Conservation (phyloP, 345 rosid species). For the Camelina hispida region DNA sequence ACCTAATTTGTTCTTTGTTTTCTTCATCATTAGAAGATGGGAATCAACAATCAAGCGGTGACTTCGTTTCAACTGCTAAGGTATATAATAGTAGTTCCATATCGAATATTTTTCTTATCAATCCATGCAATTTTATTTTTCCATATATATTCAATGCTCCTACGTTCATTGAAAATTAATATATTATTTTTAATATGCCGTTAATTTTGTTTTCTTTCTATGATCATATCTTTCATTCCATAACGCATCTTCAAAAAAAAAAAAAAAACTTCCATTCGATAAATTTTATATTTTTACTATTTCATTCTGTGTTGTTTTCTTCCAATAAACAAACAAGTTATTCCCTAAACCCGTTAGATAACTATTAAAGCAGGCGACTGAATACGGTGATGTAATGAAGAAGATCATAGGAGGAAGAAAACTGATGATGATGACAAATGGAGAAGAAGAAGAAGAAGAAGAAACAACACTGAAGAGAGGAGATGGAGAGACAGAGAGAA, state of each 20-base stretch:
- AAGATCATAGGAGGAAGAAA: constrained; percentile 30
- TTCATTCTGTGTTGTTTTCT: neutral
- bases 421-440: constrained; percentile 37
- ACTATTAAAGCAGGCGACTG: neutral
- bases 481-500: constrained; percentile 14
- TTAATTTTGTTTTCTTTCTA: neutral
- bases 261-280: neutral
- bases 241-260: neutral
- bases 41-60: constrained; percentile 29
- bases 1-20: constrained; percentile 15
- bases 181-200: neutral
- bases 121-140: neutral
- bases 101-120: neutral
- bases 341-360: neutral
- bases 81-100: neutral
- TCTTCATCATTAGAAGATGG: constrained; percentile 25
- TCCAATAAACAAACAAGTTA: constrained; percentile 7
- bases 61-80: constrained; percentile 24
- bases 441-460: constrained; percentile 2
- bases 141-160: neutral
- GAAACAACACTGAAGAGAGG: constrained; percentile 21
- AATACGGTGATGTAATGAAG: constrained; percentile 8
- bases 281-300: neutral
- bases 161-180: neutral
- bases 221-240: neutral